These are phyloP conservation scores for Paecilomyces niveus DNA, from an alignment of 2,329 filamentous ascomycete species.

Conservation along the genomic window DNA sequence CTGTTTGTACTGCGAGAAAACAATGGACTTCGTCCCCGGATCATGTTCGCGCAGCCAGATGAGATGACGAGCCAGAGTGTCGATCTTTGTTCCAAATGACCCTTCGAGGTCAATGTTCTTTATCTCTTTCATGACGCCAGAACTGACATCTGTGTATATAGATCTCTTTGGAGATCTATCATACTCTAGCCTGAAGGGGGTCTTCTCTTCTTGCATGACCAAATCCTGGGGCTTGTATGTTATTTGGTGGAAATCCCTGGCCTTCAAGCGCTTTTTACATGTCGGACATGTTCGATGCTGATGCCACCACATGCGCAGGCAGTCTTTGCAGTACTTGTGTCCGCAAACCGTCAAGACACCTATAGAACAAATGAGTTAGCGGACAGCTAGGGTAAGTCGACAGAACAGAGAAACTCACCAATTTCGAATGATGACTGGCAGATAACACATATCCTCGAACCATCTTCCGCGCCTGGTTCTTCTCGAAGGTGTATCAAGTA, in stretches of 20 bases:
- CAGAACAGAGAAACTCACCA: constrained; percentile 53
- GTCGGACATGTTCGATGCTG: constrained; percentile 71
- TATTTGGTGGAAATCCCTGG: constrained; percentile 73
- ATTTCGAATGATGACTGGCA: constrained; percentile 69
- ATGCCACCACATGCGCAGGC: constrained; percentile 71
- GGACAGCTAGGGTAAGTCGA: background rate
- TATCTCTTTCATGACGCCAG: constrained; percentile 67
- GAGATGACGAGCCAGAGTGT: constrained; percentile 72
- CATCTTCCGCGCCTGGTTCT: constrained; percentile 56
- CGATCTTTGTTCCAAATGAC: constrained; percentile 85
- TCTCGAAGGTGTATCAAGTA: constrained; percentile 60
- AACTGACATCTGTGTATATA: constrained; percentile 74
- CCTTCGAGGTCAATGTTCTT: constrained; percentile 67
- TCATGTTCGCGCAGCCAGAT: constrained; percentile 79
- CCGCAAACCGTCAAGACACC: constrained; percentile 67
- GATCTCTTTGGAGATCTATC: constrained; percentile 30
- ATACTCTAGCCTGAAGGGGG: constrained; percentile 19
- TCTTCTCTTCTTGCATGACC: constrained; percentile 53
- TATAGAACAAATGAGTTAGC: constrained; percentile 6
- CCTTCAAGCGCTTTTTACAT: constrained; percentile 65
- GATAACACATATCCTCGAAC: constrained; percentile 70
- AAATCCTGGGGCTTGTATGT: constrained; percentile 71
- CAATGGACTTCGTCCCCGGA: constrained; percentile 78
- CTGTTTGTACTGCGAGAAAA: constrained; percentile 87
- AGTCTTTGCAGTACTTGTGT: constrained; percentile 86